Conservation (phyloP, 225 moss, liverwort and hornwort genomes). For the Pseudisothecium myosuroides region DNA sequence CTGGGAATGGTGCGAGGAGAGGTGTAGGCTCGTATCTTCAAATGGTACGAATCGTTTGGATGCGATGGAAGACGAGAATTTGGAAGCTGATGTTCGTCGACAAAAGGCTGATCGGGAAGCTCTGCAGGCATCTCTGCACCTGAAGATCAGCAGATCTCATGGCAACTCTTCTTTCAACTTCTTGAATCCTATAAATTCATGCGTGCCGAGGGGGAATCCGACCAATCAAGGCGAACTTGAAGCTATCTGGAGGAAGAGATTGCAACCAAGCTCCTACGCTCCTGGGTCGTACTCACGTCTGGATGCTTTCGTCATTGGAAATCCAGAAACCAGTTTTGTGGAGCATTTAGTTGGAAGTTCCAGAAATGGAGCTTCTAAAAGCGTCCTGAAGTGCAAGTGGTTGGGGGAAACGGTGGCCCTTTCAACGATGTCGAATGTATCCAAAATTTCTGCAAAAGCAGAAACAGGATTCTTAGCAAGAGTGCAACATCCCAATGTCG, state of each 20-base stretch:
- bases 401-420: neutral
- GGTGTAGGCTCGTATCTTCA: neutral
- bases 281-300: neutral
- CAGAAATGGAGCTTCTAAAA: neutral
- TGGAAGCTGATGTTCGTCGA: neutral
- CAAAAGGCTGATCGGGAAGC: neutral
- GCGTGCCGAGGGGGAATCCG: fast-evolving
- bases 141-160: neutral
- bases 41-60: neutral
- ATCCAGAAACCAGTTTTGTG: neutral
- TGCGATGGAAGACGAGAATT: neutral
- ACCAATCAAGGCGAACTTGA: neutral
- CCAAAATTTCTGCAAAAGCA: neutral
- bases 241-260: neutral
- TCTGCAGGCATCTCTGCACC: neutral
- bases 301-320: neutral
- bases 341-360: neutral
- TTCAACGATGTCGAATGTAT: neutral
- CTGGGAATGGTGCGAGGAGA: neutral
- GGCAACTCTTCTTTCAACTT: no score
- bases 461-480: neutral
- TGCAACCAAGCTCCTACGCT: neutral
- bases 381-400: neutral
- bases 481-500: neutral
- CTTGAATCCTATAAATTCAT: neutral